Base-by-base conservation (phyloP, 2,329 filamentous ascomycete genomes). In the Rachicladosporium sp. region DNA sequence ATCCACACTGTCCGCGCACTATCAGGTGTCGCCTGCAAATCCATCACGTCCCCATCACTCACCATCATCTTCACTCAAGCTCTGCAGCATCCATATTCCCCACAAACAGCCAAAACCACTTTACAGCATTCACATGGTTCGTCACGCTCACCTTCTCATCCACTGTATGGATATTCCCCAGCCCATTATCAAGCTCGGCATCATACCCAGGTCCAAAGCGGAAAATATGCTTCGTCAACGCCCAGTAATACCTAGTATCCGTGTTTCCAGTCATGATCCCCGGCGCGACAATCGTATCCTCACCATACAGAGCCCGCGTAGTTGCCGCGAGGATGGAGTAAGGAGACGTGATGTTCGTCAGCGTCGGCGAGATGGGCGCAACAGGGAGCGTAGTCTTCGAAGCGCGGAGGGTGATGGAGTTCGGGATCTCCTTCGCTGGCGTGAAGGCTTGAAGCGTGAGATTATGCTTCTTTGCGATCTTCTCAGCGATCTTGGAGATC, bases 371-470 rank as follows among this genome's bases (percentile, higher is more conserved):
- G 11, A 59, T 48, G 10, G 58, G 58, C 6, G 58, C 57, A n/a
- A 54, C 50, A 10, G 48, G 41, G 10, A 61, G 50, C 1, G 52
- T 52, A 2, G 45, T 53, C 4, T 50, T 37, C 7, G 40, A 42
- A 8, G 51, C 37, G 10, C 40, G 50, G 15, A 61, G 48, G 21
- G 50, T 50, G 37, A 61, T 58, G 36, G 53, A 53, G 6, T 49
- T 46, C n/a, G 53, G 48, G 10, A 43, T 53, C 13, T 60, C 55
- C 4, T 60, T 51, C 12, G 59, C 52, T n/a, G 58, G 61, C 44
- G 67, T 60, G 44, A 73, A 73, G 2, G 65, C 62, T 33, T 66
- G 57, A n/a, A 73, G 54, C 1, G 57, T 59, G 11, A 75, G 52
- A 19, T 69, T 65, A 46, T 70, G 67, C 30, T 66, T 65, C 42